phyloP scores from a whole-genome alignment of 2,329 filamentous ascomycete genomes.

The Atkinsonella texensis region DNA sequence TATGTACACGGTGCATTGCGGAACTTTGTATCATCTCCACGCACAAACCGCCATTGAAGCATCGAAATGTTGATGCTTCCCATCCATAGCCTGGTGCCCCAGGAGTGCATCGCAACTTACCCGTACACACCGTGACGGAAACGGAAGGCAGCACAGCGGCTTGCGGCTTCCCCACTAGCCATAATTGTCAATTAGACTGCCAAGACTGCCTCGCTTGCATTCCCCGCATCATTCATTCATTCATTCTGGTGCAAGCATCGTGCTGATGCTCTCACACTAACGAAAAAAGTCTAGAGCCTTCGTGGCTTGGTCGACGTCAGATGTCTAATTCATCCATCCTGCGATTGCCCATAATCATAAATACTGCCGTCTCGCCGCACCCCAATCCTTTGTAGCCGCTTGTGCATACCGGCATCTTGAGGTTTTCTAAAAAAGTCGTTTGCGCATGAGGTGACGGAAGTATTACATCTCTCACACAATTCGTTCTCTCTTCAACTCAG shows the following conservation, averaged over 20 bases:
- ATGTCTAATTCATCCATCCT: not conserved
- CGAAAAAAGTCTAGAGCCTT: not conserved
- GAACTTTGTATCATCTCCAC: no score
- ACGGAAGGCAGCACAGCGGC: not conserved
- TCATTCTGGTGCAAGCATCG: not conserved
- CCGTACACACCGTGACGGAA: not conserved
- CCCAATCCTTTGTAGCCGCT: not conserved
- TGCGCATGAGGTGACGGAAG: not conserved
- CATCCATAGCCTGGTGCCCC: no score
- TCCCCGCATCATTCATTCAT: not conserved
- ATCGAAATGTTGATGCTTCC: not conserved
- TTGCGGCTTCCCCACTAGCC: no score
- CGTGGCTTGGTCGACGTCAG: not conserved
- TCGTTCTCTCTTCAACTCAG: not conserved
- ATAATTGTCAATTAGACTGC: no score
- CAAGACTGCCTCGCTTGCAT: not conserved
- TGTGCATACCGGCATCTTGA: not conserved
- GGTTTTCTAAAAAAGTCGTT: not conserved
- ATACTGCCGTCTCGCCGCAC: not conserved
- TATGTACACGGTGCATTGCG: not conserved
- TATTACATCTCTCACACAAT: no score
- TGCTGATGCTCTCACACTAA: not conserved
- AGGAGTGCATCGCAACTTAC: not conserved
- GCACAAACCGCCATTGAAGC: not conserved
- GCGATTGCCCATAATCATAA: not conserved